A percentile compares a stretch with the other conserved stretches of the same genome.
These are phyloP conservation scores for Lichtheimia ornata DNA, from an alignment of 371 early-diverging fungal genomes.

Conservation along the genomic window DNA sequence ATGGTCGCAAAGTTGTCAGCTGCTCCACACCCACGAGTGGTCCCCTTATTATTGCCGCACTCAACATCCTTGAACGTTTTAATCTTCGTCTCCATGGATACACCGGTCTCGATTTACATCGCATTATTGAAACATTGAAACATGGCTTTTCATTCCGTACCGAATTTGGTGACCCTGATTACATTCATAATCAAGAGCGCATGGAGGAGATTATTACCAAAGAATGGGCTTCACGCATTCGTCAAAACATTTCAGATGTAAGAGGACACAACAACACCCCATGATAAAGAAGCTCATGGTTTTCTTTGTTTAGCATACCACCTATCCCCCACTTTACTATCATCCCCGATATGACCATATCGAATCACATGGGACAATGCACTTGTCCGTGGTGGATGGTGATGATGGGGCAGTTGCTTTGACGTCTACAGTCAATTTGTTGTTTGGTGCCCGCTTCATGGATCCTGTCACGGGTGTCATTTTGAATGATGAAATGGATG, in stretches of 20 bases:
- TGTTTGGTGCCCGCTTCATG: slow-evolving; percentile 94
- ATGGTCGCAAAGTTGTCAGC: slow-evolving; percentile 73
- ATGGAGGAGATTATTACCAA: slow-evolving; percentile 69
- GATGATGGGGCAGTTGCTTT: slow-evolving; percentile 87
- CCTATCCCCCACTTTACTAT: slow-evolving; percentile 68
- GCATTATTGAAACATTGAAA: slow-evolving; percentile 91
- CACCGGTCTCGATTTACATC: slow-evolving; percentile 66
- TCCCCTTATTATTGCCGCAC: slow-evolving; percentile 77
- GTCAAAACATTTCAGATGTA: slow-evolving; percentile 71
- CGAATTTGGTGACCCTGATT: slow-evolving; percentile 84
- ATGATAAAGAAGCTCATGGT: neutral
- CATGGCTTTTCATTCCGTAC: slow-evolving; percentile 88
- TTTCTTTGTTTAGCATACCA: slow-evolving; percentile 27
- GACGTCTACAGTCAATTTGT: slow-evolving; percentile 94
- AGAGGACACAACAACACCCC: slow-evolving; percentile 9
- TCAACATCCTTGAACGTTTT: slow-evolving; percentile 90
- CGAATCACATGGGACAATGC: slow-evolving; percentile 96
- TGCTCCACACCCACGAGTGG: slow-evolving; percentile 82
- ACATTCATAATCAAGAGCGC: slow-evolving; percentile 46
- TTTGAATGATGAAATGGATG: slow-evolving; percentile 98
- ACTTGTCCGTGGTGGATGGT: slow-evolving; percentile 89
- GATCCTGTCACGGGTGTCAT: slow-evolving; percentile 95
- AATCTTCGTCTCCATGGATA: slow-evolving; percentile 60
- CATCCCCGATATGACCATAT: slow-evolving; percentile 73
- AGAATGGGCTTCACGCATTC: slow-evolving; percentile 63